Evolutionary conservation across 2,329 filamentous ascomycete species (phyloP).

Genomic region (Colletotrichum sp.): DNA sequence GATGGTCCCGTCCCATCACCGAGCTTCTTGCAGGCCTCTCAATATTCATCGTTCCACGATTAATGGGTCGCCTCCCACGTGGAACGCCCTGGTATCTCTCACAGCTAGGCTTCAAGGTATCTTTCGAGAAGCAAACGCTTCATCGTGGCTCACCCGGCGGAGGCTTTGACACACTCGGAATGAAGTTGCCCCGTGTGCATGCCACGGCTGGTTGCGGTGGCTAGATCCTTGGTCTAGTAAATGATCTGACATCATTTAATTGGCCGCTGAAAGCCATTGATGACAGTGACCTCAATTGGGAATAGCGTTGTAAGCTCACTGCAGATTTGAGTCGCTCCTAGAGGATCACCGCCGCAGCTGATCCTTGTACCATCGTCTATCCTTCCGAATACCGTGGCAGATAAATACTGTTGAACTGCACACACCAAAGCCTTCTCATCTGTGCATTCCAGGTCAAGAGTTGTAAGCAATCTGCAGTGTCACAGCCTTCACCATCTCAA

Average conservation of each 20-base stretch:
- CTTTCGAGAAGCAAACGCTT: not conserved
- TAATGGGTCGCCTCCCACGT: not conserved
- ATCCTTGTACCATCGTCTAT: not conserved
- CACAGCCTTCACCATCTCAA: not conserved
- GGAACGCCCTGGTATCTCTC: not conserved
- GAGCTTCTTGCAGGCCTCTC: not conserved
- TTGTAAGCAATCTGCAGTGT: not conserved
- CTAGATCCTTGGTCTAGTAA: not conserved
- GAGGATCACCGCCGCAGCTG: not conserved
- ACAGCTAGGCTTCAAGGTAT: not conserved
- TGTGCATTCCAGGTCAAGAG: not conserved
- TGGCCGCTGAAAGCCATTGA: not conserved
- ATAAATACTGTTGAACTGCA: not conserved
- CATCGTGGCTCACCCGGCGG: not conserved
- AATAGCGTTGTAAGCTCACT: slow-evolving; percentile 1
- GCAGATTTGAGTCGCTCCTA: not conserved
- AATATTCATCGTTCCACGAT: not conserved
- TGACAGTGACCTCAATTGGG: not conserved
- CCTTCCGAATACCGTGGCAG: not conserved
- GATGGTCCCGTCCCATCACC: not conserved
- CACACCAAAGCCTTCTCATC: not conserved
- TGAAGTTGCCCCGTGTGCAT: not conserved
- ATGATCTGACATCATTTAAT: not conserved
- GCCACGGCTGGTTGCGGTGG: not conserved
- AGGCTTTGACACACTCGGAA: not conserved